These are phyloP conservation scores for Fusarium subglutinans DNA, from an alignment of 2,329 filamentous ascomycete species.

Conservation along the genomic window DNA sequence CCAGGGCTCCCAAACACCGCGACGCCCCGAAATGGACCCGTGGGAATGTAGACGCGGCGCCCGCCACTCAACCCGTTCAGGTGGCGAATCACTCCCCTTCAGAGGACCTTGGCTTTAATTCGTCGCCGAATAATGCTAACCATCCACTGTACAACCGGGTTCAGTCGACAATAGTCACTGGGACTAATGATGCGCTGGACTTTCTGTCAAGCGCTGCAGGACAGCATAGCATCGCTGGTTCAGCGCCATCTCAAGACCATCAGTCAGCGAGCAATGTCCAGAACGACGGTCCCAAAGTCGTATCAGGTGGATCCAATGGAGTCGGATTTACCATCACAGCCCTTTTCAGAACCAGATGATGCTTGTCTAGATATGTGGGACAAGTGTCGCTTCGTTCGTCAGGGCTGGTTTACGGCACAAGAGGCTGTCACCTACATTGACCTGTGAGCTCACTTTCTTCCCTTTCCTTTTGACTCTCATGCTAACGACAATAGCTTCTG, in stretches of 20 bases:
- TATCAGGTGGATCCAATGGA: neutral
- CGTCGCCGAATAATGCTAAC: neutral
- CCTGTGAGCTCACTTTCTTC: conserved; percentile 3
- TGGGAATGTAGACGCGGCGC: neutral
- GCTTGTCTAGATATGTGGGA: conserved; percentile 37
- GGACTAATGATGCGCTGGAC: conserved; percentile 26
- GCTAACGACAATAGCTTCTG: conserved; percentile 9
- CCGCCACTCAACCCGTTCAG: neutral
- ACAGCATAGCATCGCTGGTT: conserved; percentile 5
- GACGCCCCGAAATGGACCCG: conserved; percentile 23
- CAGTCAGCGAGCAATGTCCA: neutral
- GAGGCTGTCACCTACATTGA: conserved; percentile 42
- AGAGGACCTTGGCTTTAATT: neutral
- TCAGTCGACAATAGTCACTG: conserved; percentile 23
- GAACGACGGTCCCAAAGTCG: neutral
- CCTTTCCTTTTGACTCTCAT: accelerated
- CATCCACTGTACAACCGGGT: conserved; percentile 21
- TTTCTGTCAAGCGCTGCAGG: conserved; percentile 22
- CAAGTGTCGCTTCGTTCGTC: conserved; percentile 39
- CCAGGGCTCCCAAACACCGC: conserved; percentile 16
- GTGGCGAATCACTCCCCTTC: neutral
- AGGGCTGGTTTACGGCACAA: conserved; percentile 41
- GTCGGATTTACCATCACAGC: conserved; percentile 11
- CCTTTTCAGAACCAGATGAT: conserved; percentile 35
- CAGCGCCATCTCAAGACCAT: conserved; percentile 2